Conservation (phyloP, 1,284 basidiomycete species). For the Trichosporon inkin region DNA sequence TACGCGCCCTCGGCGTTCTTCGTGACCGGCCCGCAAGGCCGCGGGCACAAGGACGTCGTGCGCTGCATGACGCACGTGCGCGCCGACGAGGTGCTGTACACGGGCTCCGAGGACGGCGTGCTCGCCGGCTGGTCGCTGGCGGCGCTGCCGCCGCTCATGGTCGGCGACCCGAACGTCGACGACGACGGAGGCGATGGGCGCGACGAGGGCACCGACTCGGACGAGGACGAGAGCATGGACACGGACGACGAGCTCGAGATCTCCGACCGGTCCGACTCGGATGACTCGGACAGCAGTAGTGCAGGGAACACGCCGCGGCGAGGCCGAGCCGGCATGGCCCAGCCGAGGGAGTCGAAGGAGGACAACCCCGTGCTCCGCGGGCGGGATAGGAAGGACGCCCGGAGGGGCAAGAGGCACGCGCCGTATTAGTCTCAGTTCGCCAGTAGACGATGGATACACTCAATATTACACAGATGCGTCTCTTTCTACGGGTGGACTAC, state of each 20-base stretch:
- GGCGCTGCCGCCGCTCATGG: constrained; percentile 30
- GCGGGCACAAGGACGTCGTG: constrained; percentile 50
- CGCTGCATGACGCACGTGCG: constrained; percentile 46
- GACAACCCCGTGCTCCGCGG: constrained; percentile 11
- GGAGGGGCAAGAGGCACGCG: constrained; percentile 18
- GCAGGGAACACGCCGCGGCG: neutral
- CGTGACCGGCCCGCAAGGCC: constrained; percentile 32
- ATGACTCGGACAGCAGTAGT: constrained; percentile 14
- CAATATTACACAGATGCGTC: neutral
- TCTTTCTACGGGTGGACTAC: neutral
- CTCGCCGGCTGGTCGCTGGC: constrained; percentile 49
- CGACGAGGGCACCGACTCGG: constrained; percentile 41
- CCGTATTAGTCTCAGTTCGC: constrained; percentile 21
- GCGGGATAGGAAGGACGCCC: constrained; percentile 1
- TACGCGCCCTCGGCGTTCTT: constrained; percentile 46
- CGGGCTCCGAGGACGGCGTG: constrained; percentile 50
- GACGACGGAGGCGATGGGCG: constrained; percentile 40
- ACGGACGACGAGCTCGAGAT: constrained; percentile 14
- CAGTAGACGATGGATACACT: neutral
- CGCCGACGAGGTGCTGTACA: constrained; percentile 47
- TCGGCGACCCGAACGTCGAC: constrained; percentile 44
- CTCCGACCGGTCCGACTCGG: constrained; percentile 40
- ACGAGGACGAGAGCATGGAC: constrained; percentile 30
- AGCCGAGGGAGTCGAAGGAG: constrained; percentile 1
- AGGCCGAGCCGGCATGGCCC: neutral